Base-by-base conservation (phyloP, 257 asterid genomes). In the Cruciata laevipes region DNA sequence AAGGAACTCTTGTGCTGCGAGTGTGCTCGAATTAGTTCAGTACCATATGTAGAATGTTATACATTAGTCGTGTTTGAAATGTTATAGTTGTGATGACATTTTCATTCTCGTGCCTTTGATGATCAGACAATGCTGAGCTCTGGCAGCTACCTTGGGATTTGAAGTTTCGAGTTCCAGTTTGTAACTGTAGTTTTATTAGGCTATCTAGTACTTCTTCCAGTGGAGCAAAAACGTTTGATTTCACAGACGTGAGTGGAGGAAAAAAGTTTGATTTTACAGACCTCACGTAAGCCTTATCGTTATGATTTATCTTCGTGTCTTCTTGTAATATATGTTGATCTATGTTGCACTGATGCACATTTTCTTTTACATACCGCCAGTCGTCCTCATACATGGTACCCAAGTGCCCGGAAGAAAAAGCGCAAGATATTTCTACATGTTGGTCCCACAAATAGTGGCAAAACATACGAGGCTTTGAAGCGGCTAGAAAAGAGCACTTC, bases 401-500 rank as follows among this genome's bases (percentile, higher is more conserved):
- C 97, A 58, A 66, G 71, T 63, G 99, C 99, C 59, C 89, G 99
- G 73, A 79, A 76, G 66, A 90, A 86, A 64, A 88, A 71, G 69
- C 71, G 99, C 76, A 80, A 84, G 71, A 80, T 93, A 57, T 68
- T 79, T 67, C 82, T 93, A 73, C 99, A 93, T 63, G 99, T 93
- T 58, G 99, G 99, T 64, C 99, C 99, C 31, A 93, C 99, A 74
- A 93, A 93, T 76, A 93, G 99, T 68, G 99, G 99, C 57, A 93
- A 93, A 86, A 93, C 99, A 30, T 80, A 86, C 77, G 81, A 84
- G 73, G 97, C 99, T 21, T 77, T 93, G 76, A 88, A 90, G 80
- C 84, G 72, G 69, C 80, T 93, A 81, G 92, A 93, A 78, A 71
- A 85, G 3, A 77, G 96, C 82, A 77, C 89, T 73, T 84, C 97